Base-by-base conservation (phyloP, 306 rosid species). In the Cicer yamashitae region DNA sequence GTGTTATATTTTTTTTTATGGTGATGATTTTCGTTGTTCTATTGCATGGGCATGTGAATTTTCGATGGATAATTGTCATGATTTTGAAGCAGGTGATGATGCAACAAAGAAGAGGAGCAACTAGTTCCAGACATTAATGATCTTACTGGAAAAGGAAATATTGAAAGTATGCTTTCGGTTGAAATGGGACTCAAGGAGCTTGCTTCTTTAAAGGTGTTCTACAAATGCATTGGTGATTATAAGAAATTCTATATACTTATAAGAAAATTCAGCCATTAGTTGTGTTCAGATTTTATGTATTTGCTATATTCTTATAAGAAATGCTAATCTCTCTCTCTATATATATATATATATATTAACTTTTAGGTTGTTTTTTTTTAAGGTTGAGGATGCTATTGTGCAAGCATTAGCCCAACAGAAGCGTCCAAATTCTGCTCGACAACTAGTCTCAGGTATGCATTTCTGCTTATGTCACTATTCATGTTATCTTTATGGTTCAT, bases 151-250 rank as follows among this genome's bases (percentile, higher is more conserved):
- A 97, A 94, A 85, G 98, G 98, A 87, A 94, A 90, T 81, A 94
- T 94, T 37, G 97, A 94, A 78, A 91, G 93, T 62, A 91, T 94
- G 98, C 97, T 94, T 81, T 88, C 97, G 20, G 91, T 94, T 83
- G 98, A 94, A 84, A 91, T 94, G 97, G 98, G 97, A 63, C 75
- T 94, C 76, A 88, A 91, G 80, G 96, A 94, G 85, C 98, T 94
- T 80, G 89, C 93, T 82, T 87, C 89, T 78, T 86, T 91, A 79
- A 91, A 94, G 98, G 98, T 94, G 84, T 59, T 73, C 47, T 76
- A 39, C 71, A 66, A 54, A 53, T 64, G 34, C 58, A 34, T 73
- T 15, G 54, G 38, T 76, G 73, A 30, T 30, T 30, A 30, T 30
- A 30, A 30, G 37, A 30, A 30, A 30, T 30, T 5, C 37, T 30